Evolutionary conservation across 495 filamentous ascomycete species (phyloP), one percentile per base, ranked within the genome.

Genomic region (Penicillium salamii): DNA sequence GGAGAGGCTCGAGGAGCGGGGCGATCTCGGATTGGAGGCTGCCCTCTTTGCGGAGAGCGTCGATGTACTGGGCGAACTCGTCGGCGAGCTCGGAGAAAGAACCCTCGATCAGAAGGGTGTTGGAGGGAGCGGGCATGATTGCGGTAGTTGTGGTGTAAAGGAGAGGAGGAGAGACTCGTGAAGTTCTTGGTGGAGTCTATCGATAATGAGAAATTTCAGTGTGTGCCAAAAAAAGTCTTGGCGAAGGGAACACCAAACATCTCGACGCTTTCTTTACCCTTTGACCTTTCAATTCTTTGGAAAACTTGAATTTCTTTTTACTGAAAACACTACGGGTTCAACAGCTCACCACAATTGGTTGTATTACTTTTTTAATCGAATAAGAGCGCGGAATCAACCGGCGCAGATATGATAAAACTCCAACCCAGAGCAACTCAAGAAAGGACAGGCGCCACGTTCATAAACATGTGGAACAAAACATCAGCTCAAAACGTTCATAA

Each of bases 31-130:
- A 73, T 60, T 80, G 75, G 46, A 85, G 65, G 59, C 72, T 78
- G 53, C 84, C 68, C 61, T 78, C 69, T 50, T 79, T 84, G 63
- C 72, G 78, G 44, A 86, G 71, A 37, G 74, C 75, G 64, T 88
- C 87, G 67, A 95, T 65, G 72, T 90, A 91, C 56, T 85, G 83
- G 62, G 90, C 88, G 69, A 95, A 86, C 71, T 97, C 91, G 61
- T 89, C 83, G 53, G 86, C 83, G 65, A 96, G 80, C 75, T 97
- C 91, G 59, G 86, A 82, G 69, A 96, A 95, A 53, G 74, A 79
- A 63, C 91, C 91, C 74, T 97, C 91, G 67, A 97, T 91, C 67
- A 97, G 88, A 69, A 92, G 78, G 62, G 77, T 80, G 54, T 68
- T 78, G 42, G 74, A 66, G 52, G 76, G 75, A 50, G 71, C 76